phyloP scores from a whole-genome alignment of 192 early-diverging fungal species.

The Dissophora globulifera region DNA sequence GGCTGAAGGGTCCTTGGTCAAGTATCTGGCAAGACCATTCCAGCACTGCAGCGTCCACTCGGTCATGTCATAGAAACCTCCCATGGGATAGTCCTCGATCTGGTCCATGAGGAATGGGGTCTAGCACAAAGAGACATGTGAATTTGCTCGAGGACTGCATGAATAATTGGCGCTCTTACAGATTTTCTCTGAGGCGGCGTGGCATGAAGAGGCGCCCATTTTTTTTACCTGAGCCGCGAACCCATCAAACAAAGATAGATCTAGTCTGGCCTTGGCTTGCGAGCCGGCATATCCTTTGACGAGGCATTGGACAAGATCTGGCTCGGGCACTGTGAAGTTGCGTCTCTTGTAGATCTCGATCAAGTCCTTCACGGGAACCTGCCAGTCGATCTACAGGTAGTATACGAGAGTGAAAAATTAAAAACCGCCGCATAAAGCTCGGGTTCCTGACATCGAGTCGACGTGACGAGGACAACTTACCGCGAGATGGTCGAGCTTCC shows the following conservation, averaged over 20 bases:
- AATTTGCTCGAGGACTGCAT: not conserved
- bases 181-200: no score
- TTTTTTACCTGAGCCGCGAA: not conserved
- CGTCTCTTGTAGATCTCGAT: slow-evolving; percentile 62
- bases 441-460: no score
- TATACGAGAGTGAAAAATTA: no score
- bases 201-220: no score
- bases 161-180: no score
- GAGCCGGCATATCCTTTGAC: slow-evolving; percentile 50
- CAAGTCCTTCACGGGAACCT: slow-evolving; percentile 67
- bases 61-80: slow-evolving; percentile 71
- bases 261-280: slow-evolving; percentile 31
- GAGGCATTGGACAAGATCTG: slow-evolving; percentile 59
- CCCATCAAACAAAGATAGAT: not conserved
- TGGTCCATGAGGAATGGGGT: slow-evolving; percentile 79
- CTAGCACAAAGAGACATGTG: not conserved
- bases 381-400: slow-evolving; percentile 54
- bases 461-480: not conserved
- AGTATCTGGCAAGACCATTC: slow-evolving; percentile 48
- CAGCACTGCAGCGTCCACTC: slow-evolving; percentile 62
- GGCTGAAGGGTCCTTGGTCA: slow-evolving; percentile 39
- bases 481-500: not conserved
- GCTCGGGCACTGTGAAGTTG: slow-evolving; percentile 41
- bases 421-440: no score
- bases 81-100: slow-evolving; percentile 74